Evolutionary conservation across 148 eudicot species (phyloP), one percentile per base, ranked within the genome.

Genomic region (Fagopyrum homotropicum): DNA sequence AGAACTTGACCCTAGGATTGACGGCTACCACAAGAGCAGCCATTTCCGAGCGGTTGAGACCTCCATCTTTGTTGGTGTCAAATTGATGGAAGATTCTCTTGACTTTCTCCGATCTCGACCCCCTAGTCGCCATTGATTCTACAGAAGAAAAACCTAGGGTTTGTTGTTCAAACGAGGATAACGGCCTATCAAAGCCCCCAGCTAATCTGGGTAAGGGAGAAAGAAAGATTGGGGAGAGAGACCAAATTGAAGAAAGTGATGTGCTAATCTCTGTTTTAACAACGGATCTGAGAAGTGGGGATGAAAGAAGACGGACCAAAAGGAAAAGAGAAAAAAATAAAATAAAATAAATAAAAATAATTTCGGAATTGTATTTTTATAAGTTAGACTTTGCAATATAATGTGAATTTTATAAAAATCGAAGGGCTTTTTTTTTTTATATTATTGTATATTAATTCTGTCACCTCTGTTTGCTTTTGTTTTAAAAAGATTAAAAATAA

Each of bases 1-100:
- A 87, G 82, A 95, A 95, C 47, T 95, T 90, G 45, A 92, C 98
- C 79, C 99, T 81, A 78, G 99, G 97, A 84, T 95, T 95, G 55
- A 95, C 98, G 17, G 99, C 96, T 3, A 92, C 91, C n/a, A 95
- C 99, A 30, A 95, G 79, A 3, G 97, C 88, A 45, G 96, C 89
- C 97, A 95, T 95, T 82, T 95, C 98, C 0, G 88, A 87, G 19
- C 99, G 73, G 69, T 87, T 86, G 4, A 95, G 80, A 5, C 99
- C 97, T 0, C 98, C 98, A 70, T 95, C 99, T 17, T 83, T 81
- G 76, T 95, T 92, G 47, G 60, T 45, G 35, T 95, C 99, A 74
- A 95, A 95, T 83, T 95, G 94, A 63, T 83, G 84, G 86, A 95
- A 95, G 11, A 95, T 95, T 52, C 89, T 74, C 78, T 80, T 82